Base-by-base conservation (phyloP, 345 rosid species). In the Pistacia atlantica region DNA sequence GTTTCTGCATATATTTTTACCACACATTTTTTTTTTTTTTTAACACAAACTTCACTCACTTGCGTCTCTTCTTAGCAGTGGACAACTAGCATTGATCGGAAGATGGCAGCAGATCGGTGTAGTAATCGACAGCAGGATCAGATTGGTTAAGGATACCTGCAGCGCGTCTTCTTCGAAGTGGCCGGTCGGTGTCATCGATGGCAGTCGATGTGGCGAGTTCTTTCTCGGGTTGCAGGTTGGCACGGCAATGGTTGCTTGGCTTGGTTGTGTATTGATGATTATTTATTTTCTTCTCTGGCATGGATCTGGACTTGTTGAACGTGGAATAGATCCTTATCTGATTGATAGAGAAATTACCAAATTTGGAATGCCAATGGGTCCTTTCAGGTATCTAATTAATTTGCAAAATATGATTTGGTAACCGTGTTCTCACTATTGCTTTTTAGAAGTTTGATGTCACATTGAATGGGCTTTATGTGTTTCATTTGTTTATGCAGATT, bases 341-440 rank as follows among this genome's bases (percentile, higher is more conserved):
- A 85, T 96, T 46, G 99, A 96, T 72, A 87, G 67, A 75, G 92
- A 85, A 56, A 79, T 92, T 77, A 88, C 91, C 80, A 91, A 94
- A 79, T 93, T 93, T 79, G 99, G 99, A 84, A 94, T 96, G 98
- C 98, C 97, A 75, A 96, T 96, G 97, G 98, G 98, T 51, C 98
- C 97, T 66, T 95, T 95, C 87, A 91, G 98, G 98, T 87, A 83
- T 65, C 48, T 76, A 13, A 18, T 57, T 46, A 16, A 18, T 63
- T 61, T 20, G 25, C 49, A 28, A 70, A 25, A 37, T 81, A 63
- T 56, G 33, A 42, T 62, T 6, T 54, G 11, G n/a, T 16, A 18
- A 25, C 37, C 11, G 64, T 69, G 33, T 31, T 78, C 37, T 51
- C 67, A 28, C 46, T 63, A 35, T 57, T 52, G 25, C 56, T 59